These are phyloP conservation scores for Eremothecium cymbalariae DNA, from an alignment of 1,139 yeast species.

Conservation along the genomic window DNA sequence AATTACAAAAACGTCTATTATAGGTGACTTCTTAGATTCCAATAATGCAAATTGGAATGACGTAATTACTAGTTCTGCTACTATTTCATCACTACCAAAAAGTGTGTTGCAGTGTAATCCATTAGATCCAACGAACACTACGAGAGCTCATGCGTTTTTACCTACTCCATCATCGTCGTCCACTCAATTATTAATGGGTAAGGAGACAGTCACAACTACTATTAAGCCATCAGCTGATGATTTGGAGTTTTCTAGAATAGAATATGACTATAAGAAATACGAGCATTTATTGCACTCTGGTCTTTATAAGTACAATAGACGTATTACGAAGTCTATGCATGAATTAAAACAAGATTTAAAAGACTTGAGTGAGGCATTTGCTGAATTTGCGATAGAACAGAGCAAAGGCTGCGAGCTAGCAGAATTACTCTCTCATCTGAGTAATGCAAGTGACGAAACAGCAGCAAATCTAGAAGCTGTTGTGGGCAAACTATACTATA, in stretches of 20 bases:
- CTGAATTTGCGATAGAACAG: constrained; percentile 52
- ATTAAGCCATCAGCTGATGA: constrained; percentile 33
- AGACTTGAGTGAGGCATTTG: constrained; percentile 37
- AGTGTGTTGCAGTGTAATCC: constrained; percentile 47
- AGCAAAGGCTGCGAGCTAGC: constrained; percentile 34
- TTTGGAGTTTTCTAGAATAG: constrained; percentile 31
- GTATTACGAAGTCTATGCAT: constrained; percentile 51
- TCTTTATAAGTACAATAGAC: constrained; percentile 59
- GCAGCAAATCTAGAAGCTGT: constrained; percentile 59
- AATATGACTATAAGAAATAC: constrained; percentile 44
- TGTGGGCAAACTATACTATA: constrained; percentile 60
- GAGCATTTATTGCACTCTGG: constrained; percentile 47
- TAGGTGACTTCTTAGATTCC: constrained; percentile 76
- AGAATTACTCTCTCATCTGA: constrained; percentile 59
- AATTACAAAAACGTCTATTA: constrained; percentile 48
- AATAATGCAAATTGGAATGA: constrained; percentile 59
- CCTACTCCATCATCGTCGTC: constrained; percentile 52
- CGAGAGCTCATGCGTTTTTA: constrained; percentile 51
- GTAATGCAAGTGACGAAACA: constrained; percentile 71
- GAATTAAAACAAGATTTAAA: constrained; percentile 45
- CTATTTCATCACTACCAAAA: constrained; percentile 46
- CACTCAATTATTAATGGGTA: constrained; percentile 27
- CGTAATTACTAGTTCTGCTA: constrained; percentile 48
- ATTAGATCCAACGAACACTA: constrained; percentile 43
- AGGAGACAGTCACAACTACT: constrained; percentile 13